A percentile compares a stretch with the other conserved stretches of the same genome.
Conservation (phyloP, 2,329 filamentous ascomycete species). For the Calonectria leucothoes region DNA sequence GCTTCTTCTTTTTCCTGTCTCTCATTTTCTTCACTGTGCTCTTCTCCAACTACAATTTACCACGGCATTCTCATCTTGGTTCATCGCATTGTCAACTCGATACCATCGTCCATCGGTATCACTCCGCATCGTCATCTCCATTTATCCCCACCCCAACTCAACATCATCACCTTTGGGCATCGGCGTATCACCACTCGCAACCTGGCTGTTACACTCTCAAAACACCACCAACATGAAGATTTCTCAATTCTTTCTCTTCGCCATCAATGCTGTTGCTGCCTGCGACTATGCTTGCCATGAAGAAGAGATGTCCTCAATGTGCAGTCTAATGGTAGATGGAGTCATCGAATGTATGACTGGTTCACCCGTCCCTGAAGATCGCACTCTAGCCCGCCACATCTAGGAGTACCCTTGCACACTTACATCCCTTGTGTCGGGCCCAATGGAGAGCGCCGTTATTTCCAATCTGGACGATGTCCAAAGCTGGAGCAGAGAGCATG, state of each 20-base stretch:
- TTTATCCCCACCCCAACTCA: background rate
- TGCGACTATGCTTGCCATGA: background rate
- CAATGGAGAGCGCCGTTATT: background rate
- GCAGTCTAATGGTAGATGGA: background rate
- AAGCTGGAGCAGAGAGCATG: too few species aligned
- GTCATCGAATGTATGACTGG: background rate
- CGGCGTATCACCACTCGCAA: background rate
- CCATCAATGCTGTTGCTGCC: background rate
- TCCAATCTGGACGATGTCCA: background rate
- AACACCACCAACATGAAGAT: background rate
- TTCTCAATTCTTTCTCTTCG: background rate
- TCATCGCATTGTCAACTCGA: background rate
- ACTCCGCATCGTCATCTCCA: background rate
- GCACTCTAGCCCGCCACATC: background rate
- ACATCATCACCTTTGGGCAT: background rate
- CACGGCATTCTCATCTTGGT: background rate
- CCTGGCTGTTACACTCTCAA: too few species aligned
- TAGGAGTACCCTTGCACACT: background rate
- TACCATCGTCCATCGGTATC: background rate
- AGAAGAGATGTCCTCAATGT: background rate
- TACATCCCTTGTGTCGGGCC: background rate
- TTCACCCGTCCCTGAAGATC: background rate
- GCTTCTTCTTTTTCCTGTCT: background rate
- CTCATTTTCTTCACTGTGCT: background rate
- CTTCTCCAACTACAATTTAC: background rate